phyloP scores from a whole-genome alignment of 345 rosid species.

The Cardamine occulta region DNA sequence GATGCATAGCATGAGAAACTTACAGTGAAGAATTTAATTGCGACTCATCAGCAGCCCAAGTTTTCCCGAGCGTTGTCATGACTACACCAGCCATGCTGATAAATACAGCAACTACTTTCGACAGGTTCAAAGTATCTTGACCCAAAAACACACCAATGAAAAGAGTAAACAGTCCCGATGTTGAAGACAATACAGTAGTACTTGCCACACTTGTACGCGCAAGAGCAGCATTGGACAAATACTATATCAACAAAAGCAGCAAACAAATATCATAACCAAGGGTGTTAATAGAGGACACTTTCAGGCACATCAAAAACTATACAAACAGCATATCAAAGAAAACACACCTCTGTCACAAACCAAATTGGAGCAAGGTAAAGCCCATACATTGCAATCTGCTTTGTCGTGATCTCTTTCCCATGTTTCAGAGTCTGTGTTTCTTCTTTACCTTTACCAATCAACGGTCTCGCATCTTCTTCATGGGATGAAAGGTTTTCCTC shows the following conservation, averaged over 20 bases:
- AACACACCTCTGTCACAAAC: slow-evolving; percentile 93
- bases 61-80: slow-evolving; percentile 43
- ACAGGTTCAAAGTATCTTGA: slow-evolving; percentile 79
- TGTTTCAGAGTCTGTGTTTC: slow-evolving; percentile 53
- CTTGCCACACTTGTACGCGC: slow-evolving; percentile 98
- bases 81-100: slow-evolving; percentile 54
- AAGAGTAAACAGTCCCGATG: slow-evolving; percentile 98
- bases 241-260: slow-evolving; percentile 53
- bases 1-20: slow-evolving; percentile 34
- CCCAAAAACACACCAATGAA: slow-evolving; percentile 90
- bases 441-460: slow-evolving; percentile 67
- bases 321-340: background rate
- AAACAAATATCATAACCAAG: slow-evolving; percentile 2
- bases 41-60: slow-evolving; percentile 94
- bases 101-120: slow-evolving; percentile 90
- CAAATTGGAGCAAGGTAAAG: slow-evolving; percentile 98
- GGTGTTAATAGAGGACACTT: background rate
- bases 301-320: background rate
- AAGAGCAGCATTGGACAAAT: slow-evolving; percentile 97
- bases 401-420: slow-evolving; percentile 59
- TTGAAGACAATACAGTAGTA: slow-evolving; percentile 95
- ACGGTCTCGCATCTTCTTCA: slow-evolving; percentile 71
- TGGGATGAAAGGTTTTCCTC: slow-evolving; percentile 60
- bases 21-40: slow-evolving; percentile 63
- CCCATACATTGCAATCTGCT: slow-evolving; percentile 76